These are phyloP conservation scores for Didymella pomorum DNA, from an alignment of 2,329 filamentous ascomycete species.

Conservation along the genomic window DNA sequence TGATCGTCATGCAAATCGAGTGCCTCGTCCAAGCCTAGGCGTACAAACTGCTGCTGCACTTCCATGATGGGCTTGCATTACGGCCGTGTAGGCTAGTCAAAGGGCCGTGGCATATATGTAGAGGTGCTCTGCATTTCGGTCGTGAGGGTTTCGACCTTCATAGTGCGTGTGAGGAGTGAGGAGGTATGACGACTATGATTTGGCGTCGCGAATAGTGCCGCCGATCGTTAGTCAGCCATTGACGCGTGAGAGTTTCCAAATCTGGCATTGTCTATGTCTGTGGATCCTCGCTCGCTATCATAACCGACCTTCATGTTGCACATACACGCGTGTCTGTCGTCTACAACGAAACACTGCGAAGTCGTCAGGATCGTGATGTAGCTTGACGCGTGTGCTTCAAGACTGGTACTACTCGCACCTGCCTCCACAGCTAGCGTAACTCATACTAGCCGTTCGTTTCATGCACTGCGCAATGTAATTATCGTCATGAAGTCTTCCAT, in stretches of 20 bases:
- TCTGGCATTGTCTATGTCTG: background rate
- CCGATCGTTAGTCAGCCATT: conserved; percentile 19
- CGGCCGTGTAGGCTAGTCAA: conserved; percentile 20
- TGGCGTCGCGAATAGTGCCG: background rate
- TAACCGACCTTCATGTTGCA: background rate
- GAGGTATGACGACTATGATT: conserved; percentile 24
- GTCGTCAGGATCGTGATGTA: background rate
- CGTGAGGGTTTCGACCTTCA: conserved; percentile 7
- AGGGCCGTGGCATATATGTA: conserved; percentile 25
- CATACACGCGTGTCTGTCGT: conserved; percentile 10
- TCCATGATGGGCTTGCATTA: conserved; percentile 28
- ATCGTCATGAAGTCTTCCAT: background rate
- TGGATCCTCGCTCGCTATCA: background rate
- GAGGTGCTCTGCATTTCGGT: conserved; percentile 10
- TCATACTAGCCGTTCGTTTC: background rate
- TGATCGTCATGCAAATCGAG: conserved; percentile 27
- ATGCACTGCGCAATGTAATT: background rate
- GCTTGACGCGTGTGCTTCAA: background rate
- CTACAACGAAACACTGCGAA: background rate
- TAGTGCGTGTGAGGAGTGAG: conserved; percentile 15
- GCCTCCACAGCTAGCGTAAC: background rate
- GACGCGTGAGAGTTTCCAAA: conserved; percentile 17
- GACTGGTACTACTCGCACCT: background rate
- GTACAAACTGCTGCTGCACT: conserved; percentile 24
- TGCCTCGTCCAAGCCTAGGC: conserved; percentile 15